A percentile compares a stretch with the other conserved stretches of the same genome.
phyloP scores from a whole-genome alignment of 164 flowering plant species.

The Vitis rotundifolia region DNA sequence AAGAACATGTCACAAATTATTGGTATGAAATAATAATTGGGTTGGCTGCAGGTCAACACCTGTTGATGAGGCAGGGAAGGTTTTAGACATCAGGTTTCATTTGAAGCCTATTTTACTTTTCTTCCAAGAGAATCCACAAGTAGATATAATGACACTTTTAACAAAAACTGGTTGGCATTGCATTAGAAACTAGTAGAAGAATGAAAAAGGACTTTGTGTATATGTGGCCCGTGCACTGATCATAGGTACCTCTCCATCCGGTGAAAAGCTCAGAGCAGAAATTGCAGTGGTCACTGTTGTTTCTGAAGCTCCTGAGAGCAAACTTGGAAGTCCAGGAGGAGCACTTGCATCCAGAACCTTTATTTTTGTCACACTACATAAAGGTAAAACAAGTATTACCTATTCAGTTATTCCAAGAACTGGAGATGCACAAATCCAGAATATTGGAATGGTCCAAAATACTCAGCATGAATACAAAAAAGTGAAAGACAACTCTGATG shows the following conservation, averaged over 20 bases:
- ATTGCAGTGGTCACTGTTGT: slow-evolving; percentile 51
- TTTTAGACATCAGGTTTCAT: neutral
- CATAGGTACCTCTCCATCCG: slow-evolving; percentile 89
- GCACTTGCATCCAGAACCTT: slow-evolving; percentile 97
- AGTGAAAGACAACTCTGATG: neutral
- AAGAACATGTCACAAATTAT: too few relatives aligned
- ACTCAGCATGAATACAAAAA: neutral
- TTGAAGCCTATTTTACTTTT: neutral
- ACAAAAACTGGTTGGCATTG: slow-evolving; percentile 2
- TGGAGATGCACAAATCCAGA: neutral
- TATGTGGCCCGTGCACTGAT: neutral
- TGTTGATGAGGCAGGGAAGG: neutral
- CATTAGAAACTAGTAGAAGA: neutral
- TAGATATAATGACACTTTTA: neutral
- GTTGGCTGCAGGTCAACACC: too few relatives aligned
- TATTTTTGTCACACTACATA: slow-evolving; percentile 62
- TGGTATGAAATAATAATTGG: too few relatives aligned
- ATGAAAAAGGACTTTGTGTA: neutral
- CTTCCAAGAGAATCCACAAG: neutral
- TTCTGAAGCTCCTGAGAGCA: slow-evolving; percentile 69
- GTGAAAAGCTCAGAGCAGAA: slow-evolving; percentile 90
- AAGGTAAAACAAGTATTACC: slow-evolving; percentile 5
- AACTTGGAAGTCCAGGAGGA: slow-evolving; percentile 89
- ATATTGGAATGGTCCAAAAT: neutral
- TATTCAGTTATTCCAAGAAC: slow-evolving; percentile 3